A percentile compares a stretch with the other conserved stretches of the same genome.
phyloP scores from a whole-genome alignment of 106 monocot species.

The Xerophyta viscosa region DNA sequence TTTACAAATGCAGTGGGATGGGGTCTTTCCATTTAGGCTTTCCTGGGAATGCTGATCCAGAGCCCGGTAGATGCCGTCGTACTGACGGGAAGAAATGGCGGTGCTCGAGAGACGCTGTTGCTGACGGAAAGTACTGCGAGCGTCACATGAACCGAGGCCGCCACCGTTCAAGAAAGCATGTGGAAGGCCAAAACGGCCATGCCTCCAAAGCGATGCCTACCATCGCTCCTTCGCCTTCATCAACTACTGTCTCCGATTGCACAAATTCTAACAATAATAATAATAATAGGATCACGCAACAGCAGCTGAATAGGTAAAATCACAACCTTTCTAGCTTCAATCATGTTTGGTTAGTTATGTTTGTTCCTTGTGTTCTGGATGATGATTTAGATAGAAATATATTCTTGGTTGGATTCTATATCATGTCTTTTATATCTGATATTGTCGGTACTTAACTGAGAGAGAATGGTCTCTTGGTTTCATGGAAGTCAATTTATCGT shows the following conservation, averaged over 20 bases:
- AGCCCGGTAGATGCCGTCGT: slow-evolving; percentile 88
- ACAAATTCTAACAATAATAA: slow-evolving; percentile 14
- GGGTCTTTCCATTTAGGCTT: slow-evolving; percentile 66
- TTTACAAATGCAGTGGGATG: slow-evolving; percentile 49
- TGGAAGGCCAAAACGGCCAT: slow-evolving; percentile 92
- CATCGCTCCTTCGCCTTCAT: slow-evolving; percentile 25
- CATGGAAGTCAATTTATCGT: too few relatives aligned
- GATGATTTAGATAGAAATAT: too few relatives aligned
- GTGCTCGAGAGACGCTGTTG: slow-evolving; percentile 93
- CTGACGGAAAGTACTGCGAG: slow-evolving; percentile 93
- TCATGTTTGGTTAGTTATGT: too few relatives aligned
- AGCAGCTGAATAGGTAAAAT: slow-evolving; percentile 26
- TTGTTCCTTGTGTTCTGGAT: too few relatives aligned
- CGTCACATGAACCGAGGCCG: slow-evolving; percentile 95
- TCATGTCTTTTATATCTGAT: too few relatives aligned
- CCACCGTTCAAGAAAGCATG: slow-evolving; percentile 99
- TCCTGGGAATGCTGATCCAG: slow-evolving; percentile 67
- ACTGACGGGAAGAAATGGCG: slow-evolving; percentile 99
- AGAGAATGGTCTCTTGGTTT: too few relatives aligned
- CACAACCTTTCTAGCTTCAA: too few relatives aligned
- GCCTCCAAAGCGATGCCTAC: slow-evolving; percentile 44
- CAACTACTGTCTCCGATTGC: slow-evolving; percentile 13
- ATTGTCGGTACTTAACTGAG: too few relatives aligned
- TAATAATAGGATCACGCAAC: slow-evolving; percentile 17
- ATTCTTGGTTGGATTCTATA: too few relatives aligned